Conservation (phyloP, 257 asterid genomes). For the Paraleonurus japonicus region DNA sequence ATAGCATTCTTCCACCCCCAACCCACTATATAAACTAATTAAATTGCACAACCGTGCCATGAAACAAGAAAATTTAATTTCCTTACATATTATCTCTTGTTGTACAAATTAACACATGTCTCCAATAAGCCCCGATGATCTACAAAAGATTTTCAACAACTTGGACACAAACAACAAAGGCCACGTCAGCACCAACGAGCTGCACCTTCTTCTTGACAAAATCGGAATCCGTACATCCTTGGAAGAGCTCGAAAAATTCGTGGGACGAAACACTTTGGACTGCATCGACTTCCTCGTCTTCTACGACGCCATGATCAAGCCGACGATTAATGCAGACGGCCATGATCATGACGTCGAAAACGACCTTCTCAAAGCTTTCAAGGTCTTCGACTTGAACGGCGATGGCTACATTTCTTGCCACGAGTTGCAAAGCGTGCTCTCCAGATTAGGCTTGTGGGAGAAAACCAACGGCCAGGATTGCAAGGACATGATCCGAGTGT, state of each 20-base stretch:
- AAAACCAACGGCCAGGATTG: slow-evolving; percentile 45
- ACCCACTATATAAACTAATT: slow-evolving; percentile 8
- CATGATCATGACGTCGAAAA: slow-evolving; percentile 29
- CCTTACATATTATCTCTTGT: too few species aligned
- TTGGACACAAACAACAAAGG: slow-evolving; percentile 53
- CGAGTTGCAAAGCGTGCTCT: slow-evolving; percentile 50
- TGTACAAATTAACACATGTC: too few species aligned
- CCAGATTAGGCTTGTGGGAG: slow-evolving; percentile 47
- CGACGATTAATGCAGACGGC: too few species aligned
- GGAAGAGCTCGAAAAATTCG: slow-evolving; percentile 55
- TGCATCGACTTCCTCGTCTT: slow-evolving; percentile 52
- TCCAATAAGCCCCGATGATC: slow-evolving; percentile 36
- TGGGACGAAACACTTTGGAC: slow-evolving; percentile 41
- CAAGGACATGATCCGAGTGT: slow-evolving; percentile 49
- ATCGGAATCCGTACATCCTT: slow-evolving; percentile 36
- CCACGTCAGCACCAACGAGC: slow-evolving; percentile 43
- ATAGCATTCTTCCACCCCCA: background rate
- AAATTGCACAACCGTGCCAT: background rate
- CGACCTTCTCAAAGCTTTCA: slow-evolving; percentile 50
- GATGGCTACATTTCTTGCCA: slow-evolving; percentile 61
- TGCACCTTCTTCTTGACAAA: slow-evolving; percentile 40
- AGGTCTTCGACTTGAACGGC: slow-evolving; percentile 53
- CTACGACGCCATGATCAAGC: slow-evolving; percentile 39
- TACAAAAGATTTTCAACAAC: slow-evolving; percentile 58
- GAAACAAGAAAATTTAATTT: background rate